These are phyloP conservation scores for Sugiyamaella chiloensis DNA, from an alignment of 805 yeast species.

Conservation along the genomic window DNA sequence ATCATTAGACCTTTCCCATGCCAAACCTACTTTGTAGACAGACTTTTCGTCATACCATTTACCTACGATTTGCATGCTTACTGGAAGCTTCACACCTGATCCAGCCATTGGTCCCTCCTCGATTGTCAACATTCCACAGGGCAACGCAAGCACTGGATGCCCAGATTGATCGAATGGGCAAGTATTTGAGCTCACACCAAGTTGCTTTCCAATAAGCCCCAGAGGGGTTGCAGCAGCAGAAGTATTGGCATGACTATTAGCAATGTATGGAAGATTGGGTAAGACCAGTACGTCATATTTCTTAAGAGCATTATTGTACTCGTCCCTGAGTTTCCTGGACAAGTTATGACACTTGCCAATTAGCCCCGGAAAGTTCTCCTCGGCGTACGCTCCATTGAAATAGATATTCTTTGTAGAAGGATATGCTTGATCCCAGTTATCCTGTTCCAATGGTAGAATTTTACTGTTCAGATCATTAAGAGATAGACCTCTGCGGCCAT, in stretches of 20 bases:
- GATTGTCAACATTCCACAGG: constrained; percentile 34
- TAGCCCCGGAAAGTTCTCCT: constrained; percentile 36
- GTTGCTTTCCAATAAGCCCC: constrained; percentile 7
- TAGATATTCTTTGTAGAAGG: constrained; percentile 9
- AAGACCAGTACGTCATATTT: constrained; percentile 34
- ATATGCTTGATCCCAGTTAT: constrained; percentile 8
- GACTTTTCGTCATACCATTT: constrained; percentile 34
- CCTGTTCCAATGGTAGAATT: constrained; percentile 7
- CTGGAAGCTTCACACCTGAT: constrained; percentile 32
- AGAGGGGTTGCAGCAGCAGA: constrained; percentile 9
- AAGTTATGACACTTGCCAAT: constrained; percentile 36
- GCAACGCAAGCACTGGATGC: constrained; percentile 38
- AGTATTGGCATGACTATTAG: constrained; percentile 6
- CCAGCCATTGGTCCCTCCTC: constrained; percentile 30
- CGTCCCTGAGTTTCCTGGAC: constrained; percentile 33
- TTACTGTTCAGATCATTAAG: constrained; percentile 1
- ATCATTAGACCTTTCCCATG: constrained; percentile 35
- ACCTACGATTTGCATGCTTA: constrained; percentile 38
- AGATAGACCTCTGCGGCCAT: constrained; percentile 7
- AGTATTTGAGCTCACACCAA: constrained; percentile 38
- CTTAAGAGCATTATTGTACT: constrained; percentile 33
- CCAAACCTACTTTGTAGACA: constrained; percentile 37
- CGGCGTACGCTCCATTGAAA: constrained; percentile 33
- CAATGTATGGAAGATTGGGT: constrained; percentile 25
- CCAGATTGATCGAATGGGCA: constrained; percentile 38